Percentiles rank a stretch among this genome's conserved stretches.
phyloP scores from a whole-genome alignment of 1,284 basidiomycete genomes.

The Mycena sp. region DNA sequence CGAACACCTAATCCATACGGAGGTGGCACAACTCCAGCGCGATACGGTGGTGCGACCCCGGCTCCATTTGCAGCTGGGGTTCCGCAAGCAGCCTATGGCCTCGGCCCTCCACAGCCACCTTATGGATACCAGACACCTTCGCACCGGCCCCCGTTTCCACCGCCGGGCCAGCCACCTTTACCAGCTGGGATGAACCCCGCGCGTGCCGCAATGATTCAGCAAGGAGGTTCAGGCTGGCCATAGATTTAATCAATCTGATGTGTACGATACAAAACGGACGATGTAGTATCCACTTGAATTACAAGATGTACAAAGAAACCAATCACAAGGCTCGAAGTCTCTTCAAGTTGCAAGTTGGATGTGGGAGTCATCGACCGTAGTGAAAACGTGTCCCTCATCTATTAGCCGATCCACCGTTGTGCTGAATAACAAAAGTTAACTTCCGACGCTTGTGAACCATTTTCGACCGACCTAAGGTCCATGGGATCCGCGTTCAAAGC shows the following conservation, averaged over 20 bases:
- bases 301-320: slow-evolving; percentile 19
- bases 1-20: slow-evolving; percentile 80
- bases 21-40: slow-evolving; percentile 34
- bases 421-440: too few relatives aligned
- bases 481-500: slow-evolving; percentile 16
- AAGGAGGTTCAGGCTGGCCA: slow-evolving; percentile 36
- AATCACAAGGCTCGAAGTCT: background rate
- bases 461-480: too few relatives aligned
- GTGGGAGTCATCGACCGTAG: slow-evolving; percentile 74
- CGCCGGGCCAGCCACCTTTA: slow-evolving; percentile 48
- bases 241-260: slow-evolving; percentile 13
- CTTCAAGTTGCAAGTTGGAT: slow-evolving; percentile 41
- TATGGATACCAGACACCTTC: slow-evolving; percentile 74
- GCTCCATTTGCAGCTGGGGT: slow-evolving; percentile 22
- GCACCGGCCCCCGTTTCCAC: slow-evolving; percentile 54
- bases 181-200: slow-evolving; percentile 71
- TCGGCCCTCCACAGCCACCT: slow-evolving; percentile 62
- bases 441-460: too few relatives aligned
- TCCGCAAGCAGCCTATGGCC: slow-evolving; percentile 23
- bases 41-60: slow-evolving; percentile 27
- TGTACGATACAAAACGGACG: slow-evolving; percentile 22
- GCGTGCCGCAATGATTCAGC: slow-evolving; percentile 69
- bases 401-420: slow-evolving; percentile 75
- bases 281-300: slow-evolving; percentile 11
- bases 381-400: slow-evolving; percentile 74